Percentiles rank a stretch among this genome's conserved stretches.
Conservation (phyloP, 768 basidiomycete genomes). For the Termitomyces sp. region DNA sequence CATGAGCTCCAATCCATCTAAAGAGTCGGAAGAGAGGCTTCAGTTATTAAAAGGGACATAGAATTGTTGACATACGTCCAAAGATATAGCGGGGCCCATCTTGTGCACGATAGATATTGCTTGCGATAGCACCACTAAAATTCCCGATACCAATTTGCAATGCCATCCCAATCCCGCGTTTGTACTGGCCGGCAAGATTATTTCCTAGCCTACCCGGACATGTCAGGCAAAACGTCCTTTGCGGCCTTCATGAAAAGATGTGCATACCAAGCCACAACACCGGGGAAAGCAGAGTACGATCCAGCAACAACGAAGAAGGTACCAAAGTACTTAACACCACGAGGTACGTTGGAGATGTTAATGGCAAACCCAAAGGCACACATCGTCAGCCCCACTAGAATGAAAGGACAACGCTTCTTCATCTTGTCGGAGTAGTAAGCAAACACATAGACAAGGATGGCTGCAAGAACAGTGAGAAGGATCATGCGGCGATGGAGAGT, state of each 20-base stretch:
- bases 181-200: slow-evolving; percentile 67
- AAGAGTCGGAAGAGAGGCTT: neutral
- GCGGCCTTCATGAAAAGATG: neutral
- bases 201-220: slow-evolving; percentile 51
- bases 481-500: too few relatives aligned
- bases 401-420: slow-evolving; percentile 54
- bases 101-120: slow-evolving; percentile 55
- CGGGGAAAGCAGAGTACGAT: slow-evolving; percentile 58
- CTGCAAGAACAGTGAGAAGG: slow-evolving; percentile 21
- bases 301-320: slow-evolving; percentile 68
- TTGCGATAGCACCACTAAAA: slow-evolving; percentile 60
- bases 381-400: slow-evolving; percentile 46
- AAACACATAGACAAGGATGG: slow-evolving; percentile 35
- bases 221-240: neutral
- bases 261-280: slow-evolving; percentile 57
- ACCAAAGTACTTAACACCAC: slow-evolving; percentile 67
- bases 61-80: slow-evolving; percentile 48
- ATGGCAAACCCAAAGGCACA: slow-evolving; percentile 59
- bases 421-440: slow-evolving; percentile 58
- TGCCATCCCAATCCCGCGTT: slow-evolving; percentile 66
- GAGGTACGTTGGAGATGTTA: slow-evolving; percentile 51
- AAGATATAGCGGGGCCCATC: slow-evolving; percentile 60
- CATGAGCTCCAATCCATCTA: slow-evolving; percentile 65
- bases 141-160: slow-evolving; percentile 68
- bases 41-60: neutral